A percentile compares a stretch with the other conserved stretches of the same genome.
These are phyloP conservation scores for Hypoxylon cercidicola DNA, from an alignment of 495 filamentous ascomycete species.

Conservation along the genomic window DNA sequence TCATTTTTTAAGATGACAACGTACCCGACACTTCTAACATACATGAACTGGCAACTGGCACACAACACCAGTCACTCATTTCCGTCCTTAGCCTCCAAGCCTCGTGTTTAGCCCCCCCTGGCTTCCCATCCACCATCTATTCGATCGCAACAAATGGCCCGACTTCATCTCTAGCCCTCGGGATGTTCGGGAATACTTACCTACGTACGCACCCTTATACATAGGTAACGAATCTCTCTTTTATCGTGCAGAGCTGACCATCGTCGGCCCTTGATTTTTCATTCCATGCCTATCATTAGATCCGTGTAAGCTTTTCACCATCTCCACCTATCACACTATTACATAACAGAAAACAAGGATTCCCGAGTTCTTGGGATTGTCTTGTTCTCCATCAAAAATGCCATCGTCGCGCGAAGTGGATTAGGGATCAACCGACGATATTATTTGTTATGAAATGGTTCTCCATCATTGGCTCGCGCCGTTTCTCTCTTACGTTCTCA, in stretches of 20 bases:
- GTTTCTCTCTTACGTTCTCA: background rate
- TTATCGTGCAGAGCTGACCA: constrained; percentile 1
- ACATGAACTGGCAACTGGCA: constrained; percentile 27
- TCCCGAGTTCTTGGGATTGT: constrained; percentile 11
- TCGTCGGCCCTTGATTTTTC: constrained; percentile 1
- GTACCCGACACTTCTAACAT: constrained; percentile 35
- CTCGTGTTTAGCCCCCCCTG: constrained; percentile 27
- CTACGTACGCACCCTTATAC: constrained; percentile 22
- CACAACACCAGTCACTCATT: constrained; percentile 25
- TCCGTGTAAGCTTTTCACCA: background rate
- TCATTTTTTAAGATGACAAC: constrained; percentile 24
- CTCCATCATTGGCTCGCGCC: constrained; percentile 18
- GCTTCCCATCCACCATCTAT: constrained; percentile 20
- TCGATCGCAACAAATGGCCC: constrained; percentile 28
- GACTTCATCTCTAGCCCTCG: constrained; percentile 31
- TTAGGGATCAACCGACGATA: background rate
- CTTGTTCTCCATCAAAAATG: constrained; percentile 10
- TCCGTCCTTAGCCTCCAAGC: constrained; percentile 28
- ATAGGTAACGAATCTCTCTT: background rate
- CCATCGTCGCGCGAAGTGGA: constrained; percentile 13
- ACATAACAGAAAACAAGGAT: constrained; percentile 9
- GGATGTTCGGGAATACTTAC: constrained; percentile 34
- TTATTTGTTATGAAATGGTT: constrained; percentile 24
- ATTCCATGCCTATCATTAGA: background rate
- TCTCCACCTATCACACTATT: constrained; percentile 29